Percentiles rank a stretch among this genome's conserved stretches.
Evolutionary conservation across 345 rosid species (phyloP).

Genomic region (Mangifera indica): DNA sequence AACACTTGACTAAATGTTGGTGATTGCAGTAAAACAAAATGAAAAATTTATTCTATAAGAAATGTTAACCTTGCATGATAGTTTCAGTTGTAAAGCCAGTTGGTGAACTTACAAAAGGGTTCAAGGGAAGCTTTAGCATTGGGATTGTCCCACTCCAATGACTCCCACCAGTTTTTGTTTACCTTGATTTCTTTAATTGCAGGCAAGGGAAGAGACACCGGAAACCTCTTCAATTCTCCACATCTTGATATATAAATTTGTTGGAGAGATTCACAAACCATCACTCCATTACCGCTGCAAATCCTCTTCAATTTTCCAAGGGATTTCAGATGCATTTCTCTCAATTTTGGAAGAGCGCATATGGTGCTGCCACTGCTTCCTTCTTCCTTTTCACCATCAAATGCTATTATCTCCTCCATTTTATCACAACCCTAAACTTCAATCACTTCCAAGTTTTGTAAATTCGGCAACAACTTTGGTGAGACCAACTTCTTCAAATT

Average conservation of each 20-base stretch:
- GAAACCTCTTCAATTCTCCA: neutral
- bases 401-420: neutral
- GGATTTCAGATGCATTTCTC: neutral
- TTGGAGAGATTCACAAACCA: conserved; percentile 13
- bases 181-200: neutral
- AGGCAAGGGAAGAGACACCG: neutral
- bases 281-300: neutral
- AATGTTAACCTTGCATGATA: no score
- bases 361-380: neutral
- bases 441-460: neutral
- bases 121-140: no score
- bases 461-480: neutral
- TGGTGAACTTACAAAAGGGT: no score
- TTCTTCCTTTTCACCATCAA: neutral
- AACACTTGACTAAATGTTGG: no score
- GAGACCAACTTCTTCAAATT: neutral
- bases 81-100: no score
- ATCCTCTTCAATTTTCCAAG: neutral
- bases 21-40: no score
- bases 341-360: neutral
- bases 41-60: no score
- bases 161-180: no score
- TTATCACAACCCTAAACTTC: rapidly evolving
- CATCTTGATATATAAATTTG: neutral
- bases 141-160: no score